These are phyloP conservation scores for Zygosaccharomyces siamensis DNA, from an alignment of 805 yeast genomes.

Conservation along the genomic window DNA sequence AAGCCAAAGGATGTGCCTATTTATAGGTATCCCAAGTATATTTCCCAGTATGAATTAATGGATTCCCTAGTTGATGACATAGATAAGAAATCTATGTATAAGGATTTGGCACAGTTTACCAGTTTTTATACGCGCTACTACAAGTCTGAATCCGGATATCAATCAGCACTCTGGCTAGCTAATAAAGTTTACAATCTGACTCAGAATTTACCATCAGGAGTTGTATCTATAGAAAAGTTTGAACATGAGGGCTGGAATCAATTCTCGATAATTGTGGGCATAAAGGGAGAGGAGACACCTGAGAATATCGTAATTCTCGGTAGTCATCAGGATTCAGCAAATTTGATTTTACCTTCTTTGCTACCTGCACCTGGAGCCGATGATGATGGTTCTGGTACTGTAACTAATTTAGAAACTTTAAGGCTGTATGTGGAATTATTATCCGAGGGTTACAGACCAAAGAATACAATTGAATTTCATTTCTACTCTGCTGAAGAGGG, in stretches of 20 bases:
- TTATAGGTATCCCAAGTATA: conserved; percentile 48
- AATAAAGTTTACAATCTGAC: conserved; percentile 39
- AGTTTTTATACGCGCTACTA: conserved; percentile 74
- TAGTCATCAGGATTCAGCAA: conserved; percentile 84
- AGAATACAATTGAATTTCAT: conserved; percentile 83
- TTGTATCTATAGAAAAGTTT: conserved; percentile 45
- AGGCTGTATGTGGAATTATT: conserved; percentile 46
- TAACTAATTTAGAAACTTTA: conserved; percentile 70
- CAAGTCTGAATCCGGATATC: conserved; percentile 62
- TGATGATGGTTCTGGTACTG: conserved; percentile 88
- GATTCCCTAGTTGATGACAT: conserved; percentile 41
- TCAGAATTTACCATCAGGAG: conserved; percentile 28
- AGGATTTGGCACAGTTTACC: conserved; percentile 56
- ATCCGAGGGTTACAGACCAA: conserved; percentile 42
- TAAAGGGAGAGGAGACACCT: conserved; percentile 45
- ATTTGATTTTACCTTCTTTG: conserved; percentile 61
- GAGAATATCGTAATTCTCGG: conserved; percentile 65
- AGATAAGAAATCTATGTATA: conserved; percentile 43
- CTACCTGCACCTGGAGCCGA: conserved; percentile 91
- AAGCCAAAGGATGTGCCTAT: conserved; percentile 25
- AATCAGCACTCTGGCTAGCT: conserved; percentile 67
- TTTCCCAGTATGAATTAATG: conserved; percentile 39
- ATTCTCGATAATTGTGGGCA: conserved; percentile 62
- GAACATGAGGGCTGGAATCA: conserved; percentile 73
- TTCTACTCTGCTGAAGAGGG: conserved; percentile 95